A percentile compares a stretch with the other conserved stretches of the same genome.
Conservation (phyloP, 225 moss, liverwort and hornwort genomes). For the Climacium dendroides region DNA sequence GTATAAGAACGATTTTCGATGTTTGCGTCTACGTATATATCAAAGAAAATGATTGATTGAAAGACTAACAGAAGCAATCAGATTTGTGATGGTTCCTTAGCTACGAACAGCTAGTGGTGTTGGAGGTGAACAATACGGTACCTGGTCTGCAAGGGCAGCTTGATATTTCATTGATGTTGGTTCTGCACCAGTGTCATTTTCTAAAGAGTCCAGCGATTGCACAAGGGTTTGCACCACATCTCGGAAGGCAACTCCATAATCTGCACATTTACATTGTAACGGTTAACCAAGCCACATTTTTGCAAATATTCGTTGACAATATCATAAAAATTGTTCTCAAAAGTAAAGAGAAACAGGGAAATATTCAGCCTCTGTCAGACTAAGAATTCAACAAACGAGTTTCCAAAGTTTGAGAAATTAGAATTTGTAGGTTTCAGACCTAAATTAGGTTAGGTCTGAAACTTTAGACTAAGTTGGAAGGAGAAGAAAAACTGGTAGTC, state of each 20-base stretch:
- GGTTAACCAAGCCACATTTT: not conserved
- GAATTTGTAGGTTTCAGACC: not conserved
- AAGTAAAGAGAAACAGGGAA: not conserved
- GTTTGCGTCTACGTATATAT: not conserved
- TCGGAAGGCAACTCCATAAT: constrained; percentile 77
- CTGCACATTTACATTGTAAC: constrained; percentile 14
- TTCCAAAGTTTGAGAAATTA: not conserved
- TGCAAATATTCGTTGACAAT: not conserved
- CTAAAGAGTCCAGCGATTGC: constrained; percentile 56
- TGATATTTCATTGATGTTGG: constrained; percentile 78
- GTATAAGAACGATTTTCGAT: not conserved
- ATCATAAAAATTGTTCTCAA: not conserved
- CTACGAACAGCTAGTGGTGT: not conserved
- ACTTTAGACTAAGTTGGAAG: not conserved
- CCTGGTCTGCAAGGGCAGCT: constrained; percentile 69
- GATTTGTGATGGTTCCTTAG: not conserved
- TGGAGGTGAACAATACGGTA: not conserved
- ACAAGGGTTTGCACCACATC: constrained; percentile 76
- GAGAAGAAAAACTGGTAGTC: not conserved
- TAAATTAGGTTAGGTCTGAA: not conserved
- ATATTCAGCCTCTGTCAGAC: not conserved
- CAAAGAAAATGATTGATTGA: not conserved
- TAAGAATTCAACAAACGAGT: not conserved
- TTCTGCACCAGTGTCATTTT: constrained; percentile 37
- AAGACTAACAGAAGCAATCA: not conserved